Evolutionary conservation across 2,329 filamentous ascomycete species (phyloP).

Genomic region (Basipetospora chlamydospora): DNA sequence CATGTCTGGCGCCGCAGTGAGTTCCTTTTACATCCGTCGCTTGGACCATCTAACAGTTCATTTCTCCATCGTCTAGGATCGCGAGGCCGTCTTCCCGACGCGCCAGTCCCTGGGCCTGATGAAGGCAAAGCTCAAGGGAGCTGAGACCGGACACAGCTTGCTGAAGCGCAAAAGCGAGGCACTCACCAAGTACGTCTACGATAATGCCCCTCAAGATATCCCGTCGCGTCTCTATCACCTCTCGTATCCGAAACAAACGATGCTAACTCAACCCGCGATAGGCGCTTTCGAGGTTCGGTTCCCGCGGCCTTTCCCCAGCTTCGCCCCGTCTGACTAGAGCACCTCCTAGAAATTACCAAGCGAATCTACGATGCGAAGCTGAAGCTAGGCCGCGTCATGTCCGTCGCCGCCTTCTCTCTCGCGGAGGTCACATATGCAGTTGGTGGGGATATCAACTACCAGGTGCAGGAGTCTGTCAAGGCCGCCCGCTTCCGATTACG

Average conservation of each 20-base stretch:
- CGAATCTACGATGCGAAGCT: conserved; percentile 98
- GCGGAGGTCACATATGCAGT: conserved; percentile 97
- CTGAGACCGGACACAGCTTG: conserved; percentile 80
- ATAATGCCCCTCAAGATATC: not conserved
- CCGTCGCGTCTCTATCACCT: too few species aligned
- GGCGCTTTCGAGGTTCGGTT: conserved; percentile 67
- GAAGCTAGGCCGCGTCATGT: conserved; percentile 99
- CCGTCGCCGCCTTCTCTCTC: conserved; percentile 93
- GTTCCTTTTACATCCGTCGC: too few species aligned
- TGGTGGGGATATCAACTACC: conserved; percentile 88
- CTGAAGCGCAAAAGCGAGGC: conserved; percentile 97
- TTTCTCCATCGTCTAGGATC: conserved; percentile 41
- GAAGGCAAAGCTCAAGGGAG: conserved; percentile 95
- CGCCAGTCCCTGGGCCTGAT: conserved; percentile 92
- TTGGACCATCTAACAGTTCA: too few species aligned
- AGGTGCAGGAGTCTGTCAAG: conserved; percentile 92
- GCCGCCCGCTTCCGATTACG: conserved; percentile 83
- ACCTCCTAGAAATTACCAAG: conserved; percentile 65
- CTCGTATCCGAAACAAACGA: too few species aligned
- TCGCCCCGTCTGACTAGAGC: conserved; percentile 1
- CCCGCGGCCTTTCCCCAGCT: not conserved
- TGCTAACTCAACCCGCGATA: conserved; percentile 19
- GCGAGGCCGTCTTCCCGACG: conserved; percentile 94
- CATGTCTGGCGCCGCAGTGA: too few species aligned
- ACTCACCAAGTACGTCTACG: conserved; percentile 65